Evolutionary conservation across 306 rosid genomes (phyloP).

Genomic region (Vigna angularis): DNA sequence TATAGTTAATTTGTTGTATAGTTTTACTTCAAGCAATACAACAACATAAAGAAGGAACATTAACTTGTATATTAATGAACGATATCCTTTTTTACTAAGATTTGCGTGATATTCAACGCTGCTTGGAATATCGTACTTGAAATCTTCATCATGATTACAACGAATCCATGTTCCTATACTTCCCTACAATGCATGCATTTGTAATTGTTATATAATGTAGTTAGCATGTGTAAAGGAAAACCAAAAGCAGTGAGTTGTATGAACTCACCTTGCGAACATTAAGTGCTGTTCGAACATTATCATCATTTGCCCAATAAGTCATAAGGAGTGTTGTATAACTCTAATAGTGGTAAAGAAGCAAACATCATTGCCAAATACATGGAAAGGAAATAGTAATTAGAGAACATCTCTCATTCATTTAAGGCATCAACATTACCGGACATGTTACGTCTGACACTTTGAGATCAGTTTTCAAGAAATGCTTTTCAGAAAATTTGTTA

Average conservation of each 20-base stretch:
- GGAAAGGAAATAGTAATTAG: too few relatives aligned
- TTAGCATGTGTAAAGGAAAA: too few relatives aligned
- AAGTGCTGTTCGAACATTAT: slow-evolving; percentile 61
- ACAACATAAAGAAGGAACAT: neutral
- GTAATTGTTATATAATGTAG: too few relatives aligned
- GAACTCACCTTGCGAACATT: slow-evolving; percentile 50
- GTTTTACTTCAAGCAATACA: too few relatives aligned
- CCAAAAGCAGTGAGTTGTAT: too few relatives aligned
- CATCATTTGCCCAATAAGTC: slow-evolving; percentile 62
- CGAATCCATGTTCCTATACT: slow-evolving; percentile 63
- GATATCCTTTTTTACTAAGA: slow-evolving; percentile 64
- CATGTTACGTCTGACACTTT: slow-evolving; percentile 46
- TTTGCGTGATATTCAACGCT: slow-evolving; percentile 55
- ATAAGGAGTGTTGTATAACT: slow-evolving; percentile 43
- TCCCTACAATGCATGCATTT: slow-evolving; percentile 52
- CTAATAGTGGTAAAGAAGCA: slow-evolving; percentile 31
- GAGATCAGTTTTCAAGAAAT: slow-evolving; percentile 11
- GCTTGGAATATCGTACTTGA: neutral
- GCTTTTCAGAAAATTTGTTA: neutral
- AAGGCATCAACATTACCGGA: slow-evolving; percentile 43
- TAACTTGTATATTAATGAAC: slow-evolving; percentile 71
- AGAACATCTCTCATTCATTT: neutral
- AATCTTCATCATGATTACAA: slow-evolving; percentile 23
- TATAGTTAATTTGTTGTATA: too few relatives aligned
- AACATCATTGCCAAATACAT: neutral